Conservation (phyloP, 495 filamentous ascomycete genomes). For the Neurospora sublineolata region DNA sequence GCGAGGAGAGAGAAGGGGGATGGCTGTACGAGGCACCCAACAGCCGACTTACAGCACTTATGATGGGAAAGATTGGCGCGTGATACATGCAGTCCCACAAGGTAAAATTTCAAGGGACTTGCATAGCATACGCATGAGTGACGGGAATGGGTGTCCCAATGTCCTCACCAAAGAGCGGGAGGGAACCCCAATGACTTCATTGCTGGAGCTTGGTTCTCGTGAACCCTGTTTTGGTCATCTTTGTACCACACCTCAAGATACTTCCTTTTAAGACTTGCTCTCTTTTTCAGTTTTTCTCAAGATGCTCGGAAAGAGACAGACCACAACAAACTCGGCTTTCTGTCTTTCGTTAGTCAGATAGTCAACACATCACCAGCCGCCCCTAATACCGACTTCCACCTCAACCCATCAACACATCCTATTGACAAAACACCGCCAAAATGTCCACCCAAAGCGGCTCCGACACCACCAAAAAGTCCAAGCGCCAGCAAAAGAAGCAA, state of each 20-base stretch:
- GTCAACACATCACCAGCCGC: too few species aligned
- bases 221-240: constrained; percentile 13
- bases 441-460: constrained; percentile 29
- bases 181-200: constrained; percentile 23
- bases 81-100: neutral
- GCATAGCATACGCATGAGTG: neutral
- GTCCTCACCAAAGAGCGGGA: too few species aligned
- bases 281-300: constrained; percentile 1
- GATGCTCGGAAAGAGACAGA: neutral
- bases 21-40: neutral
- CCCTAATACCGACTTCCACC: too few species aligned
- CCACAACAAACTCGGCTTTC: neutral
- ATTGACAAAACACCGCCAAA: too few species aligned
- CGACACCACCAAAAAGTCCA: constrained; percentile 19
- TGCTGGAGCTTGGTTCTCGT: neutral
- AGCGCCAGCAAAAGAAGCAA: constrained; percentile 17
- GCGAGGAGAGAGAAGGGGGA: neutral
- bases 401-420: too few species aligned
- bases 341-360: neutral
- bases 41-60: neutral
- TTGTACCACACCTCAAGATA: neutral
- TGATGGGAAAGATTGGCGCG: neutral
- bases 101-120: neutral
- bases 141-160: neutral
- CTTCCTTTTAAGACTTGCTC: constrained; percentile 6